Percentiles rank a stretch among this genome's conserved stretches.
Evolutionary conservation across 768 basidiomycete genomes (phyloP).

Genomic region (Cubamyces sp.): DNA sequence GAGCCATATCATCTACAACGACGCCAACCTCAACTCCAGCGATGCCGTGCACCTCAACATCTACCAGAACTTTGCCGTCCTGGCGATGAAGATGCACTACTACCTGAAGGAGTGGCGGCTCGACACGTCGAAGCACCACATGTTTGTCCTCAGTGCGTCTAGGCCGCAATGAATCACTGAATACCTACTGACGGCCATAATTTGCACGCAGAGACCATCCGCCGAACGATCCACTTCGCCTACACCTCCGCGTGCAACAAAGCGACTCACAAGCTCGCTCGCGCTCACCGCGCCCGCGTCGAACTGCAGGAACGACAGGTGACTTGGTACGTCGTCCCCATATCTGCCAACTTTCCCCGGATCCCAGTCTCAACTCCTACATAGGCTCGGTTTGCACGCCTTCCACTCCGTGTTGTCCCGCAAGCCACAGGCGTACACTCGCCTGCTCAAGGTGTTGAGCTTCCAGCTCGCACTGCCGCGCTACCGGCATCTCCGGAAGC

Average conservation of each 20-base stretch:
- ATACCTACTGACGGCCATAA: neutral
- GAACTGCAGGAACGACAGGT: constrained; percentile 54
- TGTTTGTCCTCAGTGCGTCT: constrained; percentile 60
- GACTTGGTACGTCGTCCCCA: constrained; percentile 56
- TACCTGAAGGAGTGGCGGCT: constrained; percentile 72
- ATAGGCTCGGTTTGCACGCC: constrained; percentile 84
- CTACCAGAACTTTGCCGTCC: constrained; percentile 82
- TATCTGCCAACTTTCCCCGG: neutral
- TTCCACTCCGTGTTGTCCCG: constrained; percentile 67
- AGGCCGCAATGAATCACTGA: neutral
- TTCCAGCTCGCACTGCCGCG: constrained; percentile 54
- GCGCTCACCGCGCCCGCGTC: constrained; percentile 42
- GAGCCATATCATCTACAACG: constrained; percentile 81
- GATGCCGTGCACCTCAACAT: constrained; percentile 76
- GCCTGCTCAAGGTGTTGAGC: constrained; percentile 51
- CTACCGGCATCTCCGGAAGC: constrained; percentile 45
- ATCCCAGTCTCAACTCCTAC: neutral
- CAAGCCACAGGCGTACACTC: constrained; percentile 52
- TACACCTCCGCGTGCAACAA: constrained; percentile 56
- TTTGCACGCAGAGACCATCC: constrained; percentile 55
- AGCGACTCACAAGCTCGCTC: constrained; percentile 44
- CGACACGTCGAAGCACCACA: constrained; percentile 44
- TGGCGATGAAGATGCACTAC: constrained; percentile 84
- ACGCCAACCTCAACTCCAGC: constrained; percentile 66
- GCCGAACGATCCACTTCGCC: constrained; percentile 60